A percentile compares a stretch with the other conserved stretches of the same genome.
Evolutionary conservation across 768 basidiomycete genomes (phyloP).

Genomic region (Galerina marginata): DNA sequence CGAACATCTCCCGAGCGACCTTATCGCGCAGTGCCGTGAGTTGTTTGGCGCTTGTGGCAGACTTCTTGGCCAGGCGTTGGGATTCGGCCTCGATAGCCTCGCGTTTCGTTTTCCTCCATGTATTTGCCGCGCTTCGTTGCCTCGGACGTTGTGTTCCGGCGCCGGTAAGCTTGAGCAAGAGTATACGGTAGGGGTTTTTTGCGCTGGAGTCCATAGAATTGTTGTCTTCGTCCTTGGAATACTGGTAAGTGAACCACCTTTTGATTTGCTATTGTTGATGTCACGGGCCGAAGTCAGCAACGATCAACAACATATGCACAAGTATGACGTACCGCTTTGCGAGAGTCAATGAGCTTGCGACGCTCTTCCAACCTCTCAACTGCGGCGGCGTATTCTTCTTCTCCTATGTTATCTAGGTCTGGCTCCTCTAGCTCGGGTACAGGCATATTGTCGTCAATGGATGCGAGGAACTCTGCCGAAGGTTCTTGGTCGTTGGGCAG

Average conservation of each 20-base stretch:
- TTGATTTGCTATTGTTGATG: neutral
- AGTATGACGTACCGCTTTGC: neutral
- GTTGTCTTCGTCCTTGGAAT: neutral
- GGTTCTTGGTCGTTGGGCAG: neutral
- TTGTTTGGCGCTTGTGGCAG: no score
- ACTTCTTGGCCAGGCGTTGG: neutral
- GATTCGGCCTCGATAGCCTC: neutral
- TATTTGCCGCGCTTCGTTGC: neutral
- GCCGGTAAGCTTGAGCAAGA: neutral
- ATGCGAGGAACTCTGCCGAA: neutral
- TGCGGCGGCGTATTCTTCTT: neutral
- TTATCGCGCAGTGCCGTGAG: no score
- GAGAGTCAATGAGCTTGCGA: neutral
- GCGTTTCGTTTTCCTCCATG: neutral
- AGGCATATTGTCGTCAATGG: neutral
- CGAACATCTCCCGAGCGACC: slow-evolving; percentile 7
- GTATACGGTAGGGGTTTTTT: neutral
- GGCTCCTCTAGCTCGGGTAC: neutral
- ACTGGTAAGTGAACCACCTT: neutral
- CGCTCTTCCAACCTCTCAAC: neutral
- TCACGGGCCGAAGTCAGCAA: neutral
- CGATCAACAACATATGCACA: neutral
- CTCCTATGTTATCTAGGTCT: neutral
- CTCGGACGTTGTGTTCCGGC: neutral
- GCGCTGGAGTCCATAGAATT: neutral